Evolutionary conservation across 306 rosid genomes (phyloP).

Genomic region (Senna siamea): DNA sequence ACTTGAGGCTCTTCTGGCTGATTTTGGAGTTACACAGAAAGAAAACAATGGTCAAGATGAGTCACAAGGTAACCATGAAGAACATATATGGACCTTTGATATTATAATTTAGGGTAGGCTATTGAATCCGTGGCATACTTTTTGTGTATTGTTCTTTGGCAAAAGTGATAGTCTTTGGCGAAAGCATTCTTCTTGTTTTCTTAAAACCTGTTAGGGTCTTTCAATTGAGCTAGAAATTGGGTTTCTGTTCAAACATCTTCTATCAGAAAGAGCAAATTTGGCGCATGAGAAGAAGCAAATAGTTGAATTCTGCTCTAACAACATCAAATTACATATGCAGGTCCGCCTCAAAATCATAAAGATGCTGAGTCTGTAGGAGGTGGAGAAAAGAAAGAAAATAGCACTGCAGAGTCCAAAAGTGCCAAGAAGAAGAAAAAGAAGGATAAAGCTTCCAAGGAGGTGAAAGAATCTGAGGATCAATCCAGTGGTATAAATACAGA

Average conservation of each 20-base stretch:
- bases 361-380: constrained; percentile 54
- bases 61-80: constrained; percentile 57
- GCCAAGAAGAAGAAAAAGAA: constrained; percentile 95
- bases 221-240: background rate
- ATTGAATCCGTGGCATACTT: constrained; percentile 5
- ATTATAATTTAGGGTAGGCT: constrained; percentile 13
- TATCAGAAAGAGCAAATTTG: background rate
- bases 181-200: background rate
- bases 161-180: background rate
- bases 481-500: constrained; percentile 51
- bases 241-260: background rate
- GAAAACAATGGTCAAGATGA: constrained; percentile 71
- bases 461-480: constrained; percentile 68
- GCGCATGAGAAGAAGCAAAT: constrained; percentile 15
- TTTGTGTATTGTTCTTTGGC: background rate
- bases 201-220: constrained; percentile 2
- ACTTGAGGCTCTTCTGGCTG: constrained; percentile 95
- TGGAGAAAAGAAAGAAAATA: constrained; percentile 73
- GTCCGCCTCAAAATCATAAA: constrained; percentile 57
- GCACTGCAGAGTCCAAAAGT: constrained; percentile 57
- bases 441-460: constrained; percentile 82
- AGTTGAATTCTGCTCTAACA: constrained; percentile 17
- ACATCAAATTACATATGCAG: constrained; percentile 46
- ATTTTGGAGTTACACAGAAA: constrained; percentile 72
- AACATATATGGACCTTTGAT: constrained; percentile 20